These are phyloP conservation scores for Saccharomycopsis oosterbeekiorum DNA, from an alignment of 805 yeast species.

Conservation along the genomic window DNA sequence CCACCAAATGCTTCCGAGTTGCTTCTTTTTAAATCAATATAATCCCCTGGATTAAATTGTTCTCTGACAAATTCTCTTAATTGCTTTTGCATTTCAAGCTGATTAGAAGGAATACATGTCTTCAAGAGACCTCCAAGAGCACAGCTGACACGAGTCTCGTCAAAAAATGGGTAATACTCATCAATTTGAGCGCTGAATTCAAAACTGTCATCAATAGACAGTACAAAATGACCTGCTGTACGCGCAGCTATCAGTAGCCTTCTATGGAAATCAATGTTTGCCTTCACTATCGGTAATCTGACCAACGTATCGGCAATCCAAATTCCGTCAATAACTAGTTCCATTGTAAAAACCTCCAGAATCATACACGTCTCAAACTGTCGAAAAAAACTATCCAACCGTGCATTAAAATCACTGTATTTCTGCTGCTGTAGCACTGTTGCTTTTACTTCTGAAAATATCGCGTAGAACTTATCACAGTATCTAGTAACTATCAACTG, in stretches of 20 bases:
- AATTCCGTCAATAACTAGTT: neutral
- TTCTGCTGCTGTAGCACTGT: neutral
- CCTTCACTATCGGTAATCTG: neutral
- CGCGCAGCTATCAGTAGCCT: neutral
- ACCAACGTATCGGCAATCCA: neutral
- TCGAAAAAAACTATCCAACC: neutral
- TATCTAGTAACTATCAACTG: neutral
- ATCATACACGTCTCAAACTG: neutral
- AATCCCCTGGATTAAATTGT: neutral
- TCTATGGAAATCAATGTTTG: neutral
- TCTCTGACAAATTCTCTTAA: neutral
- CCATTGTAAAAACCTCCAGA: neutral
- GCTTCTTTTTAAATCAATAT: neutral
- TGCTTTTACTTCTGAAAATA: neutral
- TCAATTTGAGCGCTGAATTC: neutral
- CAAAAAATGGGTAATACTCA: neutral
- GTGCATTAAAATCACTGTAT: neutral
- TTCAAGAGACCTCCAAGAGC: neutral
- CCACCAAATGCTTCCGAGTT: neutral
- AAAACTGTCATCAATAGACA: neutral
- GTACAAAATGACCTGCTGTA: neutral
- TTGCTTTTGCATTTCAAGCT: neutral
- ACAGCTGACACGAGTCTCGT: neutral
- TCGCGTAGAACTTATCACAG: neutral
- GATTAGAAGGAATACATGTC: neutral